Base-by-base conservation (phyloP, 176 grass and related monocot species). In the Avena atlantica region DNA sequence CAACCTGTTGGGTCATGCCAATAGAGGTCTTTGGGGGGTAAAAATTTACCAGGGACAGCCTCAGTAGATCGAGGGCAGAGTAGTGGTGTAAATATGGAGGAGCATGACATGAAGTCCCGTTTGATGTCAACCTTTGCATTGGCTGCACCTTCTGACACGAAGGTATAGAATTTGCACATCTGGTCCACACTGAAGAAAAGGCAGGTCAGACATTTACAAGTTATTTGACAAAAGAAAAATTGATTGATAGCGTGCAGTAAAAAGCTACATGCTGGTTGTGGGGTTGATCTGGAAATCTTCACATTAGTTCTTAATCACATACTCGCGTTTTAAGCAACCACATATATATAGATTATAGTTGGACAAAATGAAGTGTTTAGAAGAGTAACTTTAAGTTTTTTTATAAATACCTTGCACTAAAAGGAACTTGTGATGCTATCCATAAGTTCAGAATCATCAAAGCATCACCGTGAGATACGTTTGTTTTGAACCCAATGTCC, bases 1-100 rank as follows among this genome's bases (percentile, higher is more conserved):
- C 93, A 98, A 44, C 96, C 90, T 72, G 92, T 94, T 57, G 96
- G 96, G 85, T 98, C 96, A 71, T 89, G 65, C 96, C 93, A 98
- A 88, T 91, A 98, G 8, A 94, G 74, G 20, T 96, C 85, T 88
- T 94, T 88, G 76, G 93, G 87, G 62, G 83, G 49, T 42, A 92
- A 86, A 81, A 98, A 92, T 21, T 78, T 86, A 61, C 96, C 96
- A 75, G 68, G 74, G 82, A 90, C 16, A 2, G 81, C 70, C 72
- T 88, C 84, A 51, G 31, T 89, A 57, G 85, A 92, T 81, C 79
- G 65, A 71, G 84, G 57, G 52, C 36, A 58, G 36, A 80, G 45
- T 61, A 92, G 84, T 83, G 96, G 96, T 67, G 83, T 89, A 75
- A 98, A 98, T 80, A 98, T 92, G 74, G 90, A 94, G 67, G 78